A percentile compares a stretch with the other conserved stretches of the same genome.
Conservation (phyloP, 129 eudicot species). For the Silybum marianum region DNA sequence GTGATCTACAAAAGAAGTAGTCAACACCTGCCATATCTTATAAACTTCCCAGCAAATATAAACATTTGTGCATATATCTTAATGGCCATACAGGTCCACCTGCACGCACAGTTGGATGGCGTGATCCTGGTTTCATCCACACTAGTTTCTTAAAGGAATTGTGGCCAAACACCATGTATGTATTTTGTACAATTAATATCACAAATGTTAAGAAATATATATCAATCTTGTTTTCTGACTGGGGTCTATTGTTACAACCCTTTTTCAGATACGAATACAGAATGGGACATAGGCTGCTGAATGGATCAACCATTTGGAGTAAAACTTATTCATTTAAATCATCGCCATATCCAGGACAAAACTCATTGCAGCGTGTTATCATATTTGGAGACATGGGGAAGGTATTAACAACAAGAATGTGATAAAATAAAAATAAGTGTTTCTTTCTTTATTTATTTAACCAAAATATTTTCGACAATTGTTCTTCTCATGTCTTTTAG, state of each 20-base stretch:
- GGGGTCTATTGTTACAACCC: not conserved
- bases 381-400: slow-evolving; percentile 77
- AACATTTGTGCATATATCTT: not conserved
- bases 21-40: not conserved
- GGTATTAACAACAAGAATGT: slow-evolving; percentile 17
- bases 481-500: slow-evolving; percentile 25
- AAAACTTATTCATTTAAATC: slow-evolving; percentile 47
- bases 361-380: slow-evolving; percentile 55
- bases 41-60: not conserved
- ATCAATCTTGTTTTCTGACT: not conserved
- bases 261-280: slow-evolving; percentile 56
- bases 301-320: slow-evolving; percentile 52
- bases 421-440: no score
- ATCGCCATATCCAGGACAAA: slow-evolving; percentile 65
- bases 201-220: not conserved
- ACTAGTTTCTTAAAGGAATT: slow-evolving; percentile 48
- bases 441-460: no score
- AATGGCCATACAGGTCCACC: slow-evolving; percentile 35
- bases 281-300: slow-evolving; percentile 48
- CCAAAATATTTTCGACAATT: not conserved
- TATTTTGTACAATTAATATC: not conserved
- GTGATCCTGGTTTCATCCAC: slow-evolving; percentile 54
- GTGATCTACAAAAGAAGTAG: not conserved
- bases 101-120: slow-evolving; percentile 54
- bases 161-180: slow-evolving; percentile 45